These are phyloP conservation scores for Aspergillus candidus DNA, from an alignment of 2,329 filamentous ascomycete species.

Conservation along the genomic window DNA sequence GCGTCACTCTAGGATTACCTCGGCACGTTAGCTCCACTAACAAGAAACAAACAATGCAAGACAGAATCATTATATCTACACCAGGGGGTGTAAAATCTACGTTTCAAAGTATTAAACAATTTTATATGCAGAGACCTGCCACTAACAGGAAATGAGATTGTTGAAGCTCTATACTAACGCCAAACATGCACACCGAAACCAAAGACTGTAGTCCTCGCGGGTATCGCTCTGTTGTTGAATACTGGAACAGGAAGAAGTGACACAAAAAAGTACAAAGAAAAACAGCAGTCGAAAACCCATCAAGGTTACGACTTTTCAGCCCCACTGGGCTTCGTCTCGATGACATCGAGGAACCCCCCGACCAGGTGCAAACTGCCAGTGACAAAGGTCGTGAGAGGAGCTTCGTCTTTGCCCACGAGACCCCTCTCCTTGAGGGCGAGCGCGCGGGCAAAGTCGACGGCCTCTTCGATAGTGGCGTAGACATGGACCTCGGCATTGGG, in stretches of 20 bases:
- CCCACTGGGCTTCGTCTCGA: slow-evolving; percentile 48
- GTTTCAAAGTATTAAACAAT: too few relatives aligned
- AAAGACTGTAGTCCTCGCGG: slow-evolving; percentile 6
- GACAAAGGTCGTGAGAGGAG: slow-evolving; percentile 58
- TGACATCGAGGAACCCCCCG: slow-evolving; percentile 66
- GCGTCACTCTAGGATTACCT: too few relatives aligned
- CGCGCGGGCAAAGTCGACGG: slow-evolving; percentile 53
- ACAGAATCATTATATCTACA: not conserved
- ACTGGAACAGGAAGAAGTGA: not conserved
- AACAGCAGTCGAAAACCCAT: slow-evolving; percentile 4
- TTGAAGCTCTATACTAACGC: slow-evolving; percentile 20
- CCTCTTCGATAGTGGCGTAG: slow-evolving; percentile 61
- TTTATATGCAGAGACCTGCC: not conserved
- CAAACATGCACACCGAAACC: slow-evolving; percentile 14
- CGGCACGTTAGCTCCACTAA: too few relatives aligned
- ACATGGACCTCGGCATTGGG: slow-evolving; percentile 51
- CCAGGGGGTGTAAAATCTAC: not conserved
- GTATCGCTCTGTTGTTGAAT: slow-evolving; percentile 18
- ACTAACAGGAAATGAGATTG: slow-evolving; percentile 11
- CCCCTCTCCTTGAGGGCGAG: slow-evolving; percentile 33
- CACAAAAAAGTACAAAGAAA: not conserved
- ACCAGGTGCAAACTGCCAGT: slow-evolving; percentile 84
- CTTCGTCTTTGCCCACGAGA: slow-evolving; percentile 25
- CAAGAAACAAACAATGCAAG: too few relatives aligned
- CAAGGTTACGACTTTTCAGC: slow-evolving; percentile 8